A percentile compares a stretch with the other conserved stretches of the same genome.
These are phyloP conservation scores for Prinsepia uniflora DNA, from an alignment of 306 rosid genomes.

Conservation along the genomic window DNA sequence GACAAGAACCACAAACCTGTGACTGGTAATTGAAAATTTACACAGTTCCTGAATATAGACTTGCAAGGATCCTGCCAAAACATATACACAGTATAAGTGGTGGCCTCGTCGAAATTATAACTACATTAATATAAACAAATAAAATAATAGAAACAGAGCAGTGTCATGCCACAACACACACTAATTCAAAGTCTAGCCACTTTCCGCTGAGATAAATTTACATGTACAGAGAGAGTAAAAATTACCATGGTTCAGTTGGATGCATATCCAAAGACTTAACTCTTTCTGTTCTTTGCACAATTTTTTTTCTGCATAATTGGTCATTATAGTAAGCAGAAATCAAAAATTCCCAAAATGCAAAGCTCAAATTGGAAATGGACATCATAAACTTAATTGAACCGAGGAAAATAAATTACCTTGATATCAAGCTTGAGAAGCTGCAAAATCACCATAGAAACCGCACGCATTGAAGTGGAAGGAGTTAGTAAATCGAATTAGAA, in stretches of 20 bases:
- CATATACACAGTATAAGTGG: neutral
- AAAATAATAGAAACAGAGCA: neutral
- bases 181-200: neutral
- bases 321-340: neutral
- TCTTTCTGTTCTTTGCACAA: constrained; percentile 32
- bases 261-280: constrained; percentile 40
- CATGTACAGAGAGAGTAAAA: neutral
- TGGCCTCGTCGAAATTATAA: neutral
- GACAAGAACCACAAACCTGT: constrained; percentile 44
- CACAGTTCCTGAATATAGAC: constrained; percentile 93
- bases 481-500: constrained; percentile 5
- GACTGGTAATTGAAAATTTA: constrained; percentile 94
- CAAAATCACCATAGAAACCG: neutral
- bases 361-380: constrained; percentile 8
- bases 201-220: neutral
- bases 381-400: neutral
- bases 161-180: neutral
- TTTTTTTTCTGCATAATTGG: constrained; percentile 27
- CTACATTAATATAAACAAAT: neutral
- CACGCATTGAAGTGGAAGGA: neutral
- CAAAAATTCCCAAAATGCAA: neutral
- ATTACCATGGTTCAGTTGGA: constrained; percentile 41
- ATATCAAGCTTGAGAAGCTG: constrained; percentile 41
- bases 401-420: constrained; percentile 15
- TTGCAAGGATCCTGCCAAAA: constrained; percentile 78